Conservation (phyloP, 768 basidiomycete genomes). For the Collybia sp. region DNA sequence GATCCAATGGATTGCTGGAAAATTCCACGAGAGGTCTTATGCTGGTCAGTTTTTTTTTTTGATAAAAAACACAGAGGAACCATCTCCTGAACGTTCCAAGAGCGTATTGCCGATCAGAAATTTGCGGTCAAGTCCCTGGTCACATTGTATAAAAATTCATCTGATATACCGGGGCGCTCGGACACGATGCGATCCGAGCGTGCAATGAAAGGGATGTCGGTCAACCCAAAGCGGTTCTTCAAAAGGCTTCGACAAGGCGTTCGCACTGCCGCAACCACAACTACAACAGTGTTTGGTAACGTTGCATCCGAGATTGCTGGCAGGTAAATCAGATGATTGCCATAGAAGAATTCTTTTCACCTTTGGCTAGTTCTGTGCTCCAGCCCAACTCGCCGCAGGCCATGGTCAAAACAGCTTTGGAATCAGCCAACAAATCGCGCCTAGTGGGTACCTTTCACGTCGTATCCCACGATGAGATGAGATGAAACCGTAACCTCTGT, state of each 20-base stretch:
- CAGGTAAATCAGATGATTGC: slow-evolving; percentile 24
- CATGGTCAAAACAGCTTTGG: slow-evolving; percentile 74
- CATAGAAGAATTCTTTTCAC: neutral
- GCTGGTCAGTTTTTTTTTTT: slow-evolving; percentile 8
- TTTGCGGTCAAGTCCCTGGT: slow-evolving; percentile 68
- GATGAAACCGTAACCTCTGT: neutral
- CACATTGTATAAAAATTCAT: slow-evolving; percentile 74
- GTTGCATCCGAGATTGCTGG: slow-evolving; percentile 53
- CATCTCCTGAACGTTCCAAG: slow-evolving; percentile 18
- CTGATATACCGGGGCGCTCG: slow-evolving; percentile 61
- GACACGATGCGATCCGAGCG: slow-evolving; percentile 49
- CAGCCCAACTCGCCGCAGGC: slow-evolving; percentile 86
- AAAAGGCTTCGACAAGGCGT: slow-evolving; percentile 71
- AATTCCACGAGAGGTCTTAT: slow-evolving; percentile 78
- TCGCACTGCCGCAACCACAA: slow-evolving; percentile 69
- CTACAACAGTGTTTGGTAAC: slow-evolving; percentile 66
- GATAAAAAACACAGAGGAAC: neutral
- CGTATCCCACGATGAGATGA: slow-evolving; percentile 5
- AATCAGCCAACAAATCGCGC: slow-evolving; percentile 77
- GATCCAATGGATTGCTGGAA: slow-evolving; percentile 81
- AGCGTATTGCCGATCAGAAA: slow-evolving; percentile 81
- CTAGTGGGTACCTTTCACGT: slow-evolving; percentile 31
- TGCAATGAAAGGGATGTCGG: slow-evolving; percentile 28
- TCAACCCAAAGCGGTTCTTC: slow-evolving; percentile 59
- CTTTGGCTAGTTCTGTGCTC: slow-evolving; percentile 52